Conservation (phyloP, 2,329 filamentous ascomycete genomes). For the Biscogniauxia marginata region DNA sequence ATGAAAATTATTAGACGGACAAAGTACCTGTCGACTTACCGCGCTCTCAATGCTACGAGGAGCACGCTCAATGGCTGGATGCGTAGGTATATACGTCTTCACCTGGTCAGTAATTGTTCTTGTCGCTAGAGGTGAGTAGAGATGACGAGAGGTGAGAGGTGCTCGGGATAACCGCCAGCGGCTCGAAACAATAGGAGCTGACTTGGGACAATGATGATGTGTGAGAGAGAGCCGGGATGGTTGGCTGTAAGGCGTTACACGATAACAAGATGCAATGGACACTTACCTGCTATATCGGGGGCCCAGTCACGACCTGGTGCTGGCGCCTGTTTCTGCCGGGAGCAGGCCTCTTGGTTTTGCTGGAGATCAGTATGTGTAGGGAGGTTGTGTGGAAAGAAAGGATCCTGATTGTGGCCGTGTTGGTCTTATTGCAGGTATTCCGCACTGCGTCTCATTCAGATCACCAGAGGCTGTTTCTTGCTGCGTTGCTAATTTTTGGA, state of each 20-base stretch:
- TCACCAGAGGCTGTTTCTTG: slow-evolving; percentile 8
- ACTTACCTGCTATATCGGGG: not conserved
- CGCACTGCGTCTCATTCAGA: slow-evolving; percentile 24
- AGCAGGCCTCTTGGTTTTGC: not conserved
- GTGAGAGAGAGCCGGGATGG: not conserved
- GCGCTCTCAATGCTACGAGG: slow-evolving; percentile 1
- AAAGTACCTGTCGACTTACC: slow-evolving; percentile 3
- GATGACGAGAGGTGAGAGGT: no score
- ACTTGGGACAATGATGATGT: not conserved
- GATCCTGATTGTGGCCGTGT: no score
- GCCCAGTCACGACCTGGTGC: no score
- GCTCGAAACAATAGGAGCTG: not conserved
- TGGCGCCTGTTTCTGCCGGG: no score
- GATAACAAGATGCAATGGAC: not conserved
- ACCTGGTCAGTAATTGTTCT: no score
- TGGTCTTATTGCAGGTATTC: slow-evolving; percentile 17
- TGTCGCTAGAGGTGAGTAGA: no score
- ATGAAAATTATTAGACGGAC: slow-evolving; percentile 12
- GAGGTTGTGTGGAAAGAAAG: not conserved
- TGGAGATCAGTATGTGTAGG: not conserved
- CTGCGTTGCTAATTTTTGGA: slow-evolving; percentile 31
- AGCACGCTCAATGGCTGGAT: no score
- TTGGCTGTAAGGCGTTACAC: not conserved
- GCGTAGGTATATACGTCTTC: no score
- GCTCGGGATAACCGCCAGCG: no score